Evolutionary conservation across 2,329 filamentous ascomycete genomes (phyloP).

Genomic region (Myriosclerotinia curreyana): DNA sequence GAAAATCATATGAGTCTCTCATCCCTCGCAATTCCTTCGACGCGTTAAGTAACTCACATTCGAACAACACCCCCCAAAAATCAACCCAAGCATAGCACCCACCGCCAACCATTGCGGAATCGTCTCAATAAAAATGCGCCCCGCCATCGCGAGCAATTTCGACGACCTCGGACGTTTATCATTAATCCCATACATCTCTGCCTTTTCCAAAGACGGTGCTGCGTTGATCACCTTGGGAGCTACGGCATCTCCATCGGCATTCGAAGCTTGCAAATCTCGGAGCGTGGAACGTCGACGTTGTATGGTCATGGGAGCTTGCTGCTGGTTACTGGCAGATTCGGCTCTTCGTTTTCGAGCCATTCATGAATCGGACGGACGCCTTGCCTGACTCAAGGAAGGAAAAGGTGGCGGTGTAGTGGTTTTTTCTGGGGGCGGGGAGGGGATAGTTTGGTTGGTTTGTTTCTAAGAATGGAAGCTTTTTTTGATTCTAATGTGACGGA

Average conservation of each 20-base stretch:
- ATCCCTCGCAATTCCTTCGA: conserved; percentile 2
- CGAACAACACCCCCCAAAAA: conserved; percentile 93
- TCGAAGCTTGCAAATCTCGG: conserved; percentile 45
- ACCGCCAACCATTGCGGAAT: conserved; percentile 63
- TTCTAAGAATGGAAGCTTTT: conserved; percentile 4
- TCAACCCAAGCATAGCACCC: conserved; percentile 71
- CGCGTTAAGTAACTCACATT: conserved; percentile 60
- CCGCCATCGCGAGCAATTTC: conserved; percentile 50
- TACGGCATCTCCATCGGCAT: conserved; percentile 41
- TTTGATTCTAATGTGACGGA: not conserved
- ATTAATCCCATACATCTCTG: conserved; percentile 54
- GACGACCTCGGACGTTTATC: conserved; percentile 51
- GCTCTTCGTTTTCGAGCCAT: conserved; percentile 22
- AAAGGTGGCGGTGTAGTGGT: not conserved
- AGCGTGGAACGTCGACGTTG: conserved; percentile 47
- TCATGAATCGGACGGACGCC: conserved; percentile 15
- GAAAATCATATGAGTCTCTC: conserved; percentile 33
- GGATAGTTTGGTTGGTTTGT: not conserved
- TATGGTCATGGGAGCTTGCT: conserved; percentile 33
- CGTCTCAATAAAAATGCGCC: conserved; percentile 54
- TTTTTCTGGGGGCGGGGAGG: no score
- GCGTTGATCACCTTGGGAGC: conserved; percentile 54
- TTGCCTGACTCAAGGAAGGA: not conserved
- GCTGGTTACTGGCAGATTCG: conserved; percentile 20
- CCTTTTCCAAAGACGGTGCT: conserved; percentile 52